Conservation (phyloP, 495 filamentous ascomycete species). For the Penicillium desertorum region DNA sequence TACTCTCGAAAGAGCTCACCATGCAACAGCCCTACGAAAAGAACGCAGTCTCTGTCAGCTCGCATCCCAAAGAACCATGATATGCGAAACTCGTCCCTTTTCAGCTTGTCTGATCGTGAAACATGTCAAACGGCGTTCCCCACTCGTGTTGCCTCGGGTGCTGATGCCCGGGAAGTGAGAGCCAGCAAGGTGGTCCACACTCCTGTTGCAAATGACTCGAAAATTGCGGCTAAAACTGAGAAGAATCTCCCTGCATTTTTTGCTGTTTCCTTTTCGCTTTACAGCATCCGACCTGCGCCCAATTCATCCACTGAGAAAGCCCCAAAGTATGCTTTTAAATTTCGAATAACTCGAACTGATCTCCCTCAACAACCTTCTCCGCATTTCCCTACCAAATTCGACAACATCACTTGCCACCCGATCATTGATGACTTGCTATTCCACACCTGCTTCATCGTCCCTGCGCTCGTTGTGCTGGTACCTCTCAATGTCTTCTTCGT, state of each 20-base stretch:
- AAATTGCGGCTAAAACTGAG: not conserved
- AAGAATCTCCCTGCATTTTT: slow-evolving; percentile 7
- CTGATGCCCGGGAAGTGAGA: not conserved
- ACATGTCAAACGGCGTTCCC: not conserved
- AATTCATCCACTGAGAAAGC: not conserved
- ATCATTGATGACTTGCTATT: slow-evolving; percentile 17
- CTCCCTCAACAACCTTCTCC: not conserved
- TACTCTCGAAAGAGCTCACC: slow-evolving; percentile 11
- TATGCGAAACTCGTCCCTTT: slow-evolving; percentile 10
- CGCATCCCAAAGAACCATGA: slow-evolving; percentile 5
- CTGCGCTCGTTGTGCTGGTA: slow-evolving; percentile 13
- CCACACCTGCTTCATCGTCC: slow-evolving; percentile 19
- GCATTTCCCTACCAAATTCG: not conserved
- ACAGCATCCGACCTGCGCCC: slow-evolving; percentile 10
- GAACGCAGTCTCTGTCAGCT: not conserved
- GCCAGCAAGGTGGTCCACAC: not conserved
- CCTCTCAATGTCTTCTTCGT: slow-evolving; percentile 4
- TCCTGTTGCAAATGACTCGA: slow-evolving; percentile 1
- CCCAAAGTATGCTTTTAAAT: slow-evolving; percentile 4
- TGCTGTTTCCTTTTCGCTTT: slow-evolving; percentile 19
- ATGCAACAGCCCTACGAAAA: slow-evolving; percentile 12
- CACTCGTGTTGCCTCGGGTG: not conserved
- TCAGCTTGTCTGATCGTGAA: not conserved
- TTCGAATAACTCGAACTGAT: slow-evolving; percentile 11
- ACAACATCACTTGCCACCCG: not conserved